Conservation (phyloP, 2,329 filamentous ascomycete genomes). For the Penicillium sp. region DNA sequence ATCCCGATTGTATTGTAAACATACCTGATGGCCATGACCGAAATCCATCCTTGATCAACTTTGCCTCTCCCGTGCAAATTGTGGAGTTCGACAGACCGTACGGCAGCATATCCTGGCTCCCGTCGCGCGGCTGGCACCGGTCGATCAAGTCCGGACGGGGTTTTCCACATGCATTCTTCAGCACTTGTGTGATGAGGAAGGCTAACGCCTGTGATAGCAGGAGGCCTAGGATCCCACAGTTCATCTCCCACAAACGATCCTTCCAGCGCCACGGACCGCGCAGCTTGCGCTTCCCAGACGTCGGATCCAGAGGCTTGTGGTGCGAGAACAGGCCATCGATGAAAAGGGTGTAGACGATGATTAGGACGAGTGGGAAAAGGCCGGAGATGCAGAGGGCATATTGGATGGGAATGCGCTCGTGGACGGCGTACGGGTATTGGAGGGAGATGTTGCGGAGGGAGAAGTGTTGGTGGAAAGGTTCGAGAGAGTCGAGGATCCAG, state of each 20-base stretch:
- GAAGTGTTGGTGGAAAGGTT: slow-evolving; percentile 60
- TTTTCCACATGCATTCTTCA: slow-evolving; percentile 62
- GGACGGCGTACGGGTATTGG: slow-evolving; percentile 58
- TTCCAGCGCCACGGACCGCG: slow-evolving; percentile 53
- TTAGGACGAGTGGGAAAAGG: slow-evolving; percentile 52
- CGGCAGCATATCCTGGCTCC: slow-evolving; percentile 35
- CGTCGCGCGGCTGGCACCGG: slow-evolving; percentile 48
- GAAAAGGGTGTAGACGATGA: slow-evolving; percentile 57
- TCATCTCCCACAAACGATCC: slow-evolving; percentile 62
- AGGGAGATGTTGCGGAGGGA: slow-evolving; percentile 57
- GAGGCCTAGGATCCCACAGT: slow-evolving; percentile 60
- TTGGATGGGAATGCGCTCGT: slow-evolving; percentile 56
- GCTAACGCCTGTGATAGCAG: slow-evolving; percentile 54
- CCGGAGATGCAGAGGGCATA: slow-evolving; percentile 52
- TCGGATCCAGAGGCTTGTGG: slow-evolving; percentile 36
- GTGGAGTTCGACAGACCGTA: slow-evolving; percentile 48
- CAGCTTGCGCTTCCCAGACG: slow-evolving; percentile 39
- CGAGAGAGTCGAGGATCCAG: slow-evolving; percentile 52
- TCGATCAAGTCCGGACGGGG: slow-evolving; percentile 61
- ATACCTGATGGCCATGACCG: slow-evolving; percentile 58
- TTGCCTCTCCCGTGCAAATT: slow-evolving; percentile 54
- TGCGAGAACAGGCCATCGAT: slow-evolving; percentile 62
- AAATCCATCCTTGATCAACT: slow-evolving; percentile 59
- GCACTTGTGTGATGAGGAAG: slow-evolving; percentile 57
- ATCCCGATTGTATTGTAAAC: slow-evolving; percentile 7